A percentile compares a stretch with the other conserved stretches of the same genome.
Conservation (phyloP, 2,329 filamentous ascomycete genomes). For the Monilinia vaccinii-corymbosi region DNA sequence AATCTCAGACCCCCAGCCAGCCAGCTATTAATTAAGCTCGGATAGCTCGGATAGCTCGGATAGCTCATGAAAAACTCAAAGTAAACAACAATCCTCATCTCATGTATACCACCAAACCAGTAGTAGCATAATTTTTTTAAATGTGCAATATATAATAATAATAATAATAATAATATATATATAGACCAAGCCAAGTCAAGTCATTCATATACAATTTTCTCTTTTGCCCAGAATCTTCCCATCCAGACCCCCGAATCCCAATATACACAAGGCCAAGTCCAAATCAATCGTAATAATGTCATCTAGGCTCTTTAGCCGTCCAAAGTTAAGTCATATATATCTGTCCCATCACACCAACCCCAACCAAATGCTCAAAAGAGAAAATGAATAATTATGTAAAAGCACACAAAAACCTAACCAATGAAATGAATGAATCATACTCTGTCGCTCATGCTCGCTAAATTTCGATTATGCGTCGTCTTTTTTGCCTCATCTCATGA, state of each 20-base stretch:
- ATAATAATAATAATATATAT: too few species aligned
- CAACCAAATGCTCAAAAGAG: background rate
- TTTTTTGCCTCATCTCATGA: background rate
- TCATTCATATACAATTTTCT: too few species aligned
- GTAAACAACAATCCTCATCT: too few species aligned
- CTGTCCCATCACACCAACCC: background rate
- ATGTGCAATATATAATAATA: too few species aligned
- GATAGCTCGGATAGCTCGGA: too few species aligned
- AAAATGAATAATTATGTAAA: background rate
- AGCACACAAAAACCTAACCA: background rate
- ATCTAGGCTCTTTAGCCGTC: background rate
- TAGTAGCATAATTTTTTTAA: too few species aligned
- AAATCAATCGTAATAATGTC: background rate
- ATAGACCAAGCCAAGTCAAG: too few species aligned
- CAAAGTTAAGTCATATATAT: background rate
- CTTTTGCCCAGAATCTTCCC: background rate
- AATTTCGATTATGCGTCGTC: background rate
- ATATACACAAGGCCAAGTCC: background rate
- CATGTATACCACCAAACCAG: too few species aligned
- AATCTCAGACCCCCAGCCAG: too few species aligned
- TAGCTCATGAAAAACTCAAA: too few species aligned
- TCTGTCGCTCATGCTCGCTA: conserved; percentile 4
- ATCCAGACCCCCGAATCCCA: background rate
- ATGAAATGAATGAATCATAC: background rate
- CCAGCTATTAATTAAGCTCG: too few species aligned